Evolutionary conservation across 1,284 basidiomycete species (phyloP), one percentile per base, ranked within the genome.

Genomic region (Trichosporon ovoides): DNA sequence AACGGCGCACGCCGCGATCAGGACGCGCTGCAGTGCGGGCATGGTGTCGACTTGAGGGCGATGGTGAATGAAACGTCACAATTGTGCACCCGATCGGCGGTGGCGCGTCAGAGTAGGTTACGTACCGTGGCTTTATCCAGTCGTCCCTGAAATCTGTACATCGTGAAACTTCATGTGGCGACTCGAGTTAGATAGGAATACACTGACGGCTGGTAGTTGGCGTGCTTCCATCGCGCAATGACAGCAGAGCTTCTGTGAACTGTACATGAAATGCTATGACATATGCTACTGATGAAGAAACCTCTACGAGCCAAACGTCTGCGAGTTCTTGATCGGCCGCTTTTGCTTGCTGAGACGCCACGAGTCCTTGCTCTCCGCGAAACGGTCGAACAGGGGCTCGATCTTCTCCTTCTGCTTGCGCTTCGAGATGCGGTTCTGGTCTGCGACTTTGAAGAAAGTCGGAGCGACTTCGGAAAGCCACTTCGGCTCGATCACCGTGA

Each of bases 401-500:
- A 98, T 95, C 84, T 94, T 97, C 81, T 98, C 95, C 74, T 93
- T 87, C 75, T 86, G 86, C 83, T 99, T 98, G 68, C 95, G 84
- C 78, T 97, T 97, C 70, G 90, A 94, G 78, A 98, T 95, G 77
- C 93, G 93, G 79, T 92, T 89, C 53, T 85, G 87, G 76, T 98
- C 94, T 2, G 95, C 93, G 46, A 96, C 89, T 77, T 89, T 89
- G 87, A 98, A 99, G 83, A 97, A 98, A 58, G 77, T 77, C 9
- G 95, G 95, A 12, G 96, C 95, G 20, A 97, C 94, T 73, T 98
- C 95, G 7, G 95, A 90, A 14, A 98, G 84, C 96, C 96, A 99
- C 78, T 97, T 96, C 2, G 96, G 94, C 74, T 98, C 96, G 60
- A 99, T 86, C 1, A 92, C 91, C 1, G 92, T 97, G 56, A 78